A percentile compares a stretch with the other conserved stretches of the same genome.
phyloP scores from a whole-genome alignment of 1,139 yeast genomes.

The Pneumocystis wakefieldiae region DNA sequence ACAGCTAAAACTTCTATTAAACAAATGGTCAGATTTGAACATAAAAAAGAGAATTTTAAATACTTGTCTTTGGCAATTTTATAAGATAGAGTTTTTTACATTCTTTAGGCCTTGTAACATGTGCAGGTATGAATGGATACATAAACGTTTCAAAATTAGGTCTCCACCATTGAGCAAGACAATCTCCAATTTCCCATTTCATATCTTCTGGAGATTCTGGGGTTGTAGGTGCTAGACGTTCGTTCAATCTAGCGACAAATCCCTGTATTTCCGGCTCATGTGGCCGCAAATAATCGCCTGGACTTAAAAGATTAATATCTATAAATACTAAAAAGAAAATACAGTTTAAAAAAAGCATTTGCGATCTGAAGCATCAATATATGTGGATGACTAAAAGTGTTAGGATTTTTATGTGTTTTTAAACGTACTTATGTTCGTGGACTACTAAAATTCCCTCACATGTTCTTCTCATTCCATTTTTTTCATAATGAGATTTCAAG shows the following conservation, averaged over 20 bases:
- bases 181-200: slow-evolving; percentile 24
- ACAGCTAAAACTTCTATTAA: slow-evolving; percentile 18
- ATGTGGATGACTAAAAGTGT: slow-evolving; percentile 15
- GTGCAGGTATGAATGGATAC: slow-evolving; percentile 28
- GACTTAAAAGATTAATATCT: slow-evolving; percentile 13
- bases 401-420: slow-evolving; percentile 15
- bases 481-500: slow-evolving; percentile 22
- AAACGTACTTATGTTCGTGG: slow-evolving; percentile 19
- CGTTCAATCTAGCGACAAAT: slow-evolving; percentile 19
- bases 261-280: slow-evolving; percentile 25
- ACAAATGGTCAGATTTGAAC: background rate
- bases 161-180: slow-evolving; percentile 29
- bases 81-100: slow-evolving; percentile 25
- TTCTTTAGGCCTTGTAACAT: slow-evolving; percentile 26
- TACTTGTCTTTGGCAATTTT: slow-evolving; percentile 20
- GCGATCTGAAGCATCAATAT: slow-evolving; percentile 24
- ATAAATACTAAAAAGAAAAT: background rate
- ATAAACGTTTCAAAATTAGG: slow-evolving; percentile 25
- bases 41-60: background rate
- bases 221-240: slow-evolving; percentile 19
- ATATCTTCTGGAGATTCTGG: slow-evolving; percentile 11
- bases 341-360: slow-evolving; percentile 22
- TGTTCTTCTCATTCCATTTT: slow-evolving; percentile 24
- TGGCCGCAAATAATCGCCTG: slow-evolving; percentile 25
- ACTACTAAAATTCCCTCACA: slow-evolving; percentile 25